Percentiles rank a stretch among this genome's conserved stretches.
Evolutionary conservation across 768 basidiomycete genomes (phyloP).

Genomic region (Tylopilus intermedius): DNA sequence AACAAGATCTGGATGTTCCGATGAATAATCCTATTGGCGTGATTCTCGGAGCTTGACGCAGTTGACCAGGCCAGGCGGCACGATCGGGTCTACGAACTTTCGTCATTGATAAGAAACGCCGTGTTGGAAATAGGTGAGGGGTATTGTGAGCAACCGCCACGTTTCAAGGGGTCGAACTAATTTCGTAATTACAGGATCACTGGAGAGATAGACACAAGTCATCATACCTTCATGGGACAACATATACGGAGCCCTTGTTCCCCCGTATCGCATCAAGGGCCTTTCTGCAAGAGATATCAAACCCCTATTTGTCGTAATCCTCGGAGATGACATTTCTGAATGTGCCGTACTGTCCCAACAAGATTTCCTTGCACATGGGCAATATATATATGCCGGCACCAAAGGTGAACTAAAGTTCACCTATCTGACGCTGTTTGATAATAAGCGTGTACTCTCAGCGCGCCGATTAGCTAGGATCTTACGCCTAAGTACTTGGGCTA

Average conservation of each 20-base stretch:
- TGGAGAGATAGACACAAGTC: slow-evolving; percentile 34
- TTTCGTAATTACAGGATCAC: slow-evolving; percentile 2
- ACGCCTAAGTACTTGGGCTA: slow-evolving; percentile 47
- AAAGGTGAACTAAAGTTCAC: slow-evolving; percentile 31
- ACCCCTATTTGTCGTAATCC: slow-evolving; percentile 43
- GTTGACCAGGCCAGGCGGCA: slow-evolving; percentile 54
- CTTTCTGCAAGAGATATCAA: slow-evolving; percentile 37
- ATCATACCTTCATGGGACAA: slow-evolving; percentile 46
- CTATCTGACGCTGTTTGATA: neutral
- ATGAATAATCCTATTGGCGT: slow-evolving; percentile 48
- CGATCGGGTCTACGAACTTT: slow-evolving; percentile 44
- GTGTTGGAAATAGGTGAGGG: slow-evolving; percentile 39
- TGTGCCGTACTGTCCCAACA: slow-evolving; percentile 4
- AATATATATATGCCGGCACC: slow-evolving; percentile 42
- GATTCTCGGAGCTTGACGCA: slow-evolving; percentile 57
- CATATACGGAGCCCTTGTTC: slow-evolving; percentile 29
- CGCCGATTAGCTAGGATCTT: slow-evolving; percentile 56
- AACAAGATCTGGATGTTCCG: slow-evolving; percentile 35
- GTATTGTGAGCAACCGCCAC: neutral
- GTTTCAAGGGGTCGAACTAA: neutral
- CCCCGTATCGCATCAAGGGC: neutral
- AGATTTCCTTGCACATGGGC: slow-evolving; percentile 50
- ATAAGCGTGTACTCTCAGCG: slow-evolving; percentile 28
- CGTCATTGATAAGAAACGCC: slow-evolving; percentile 44
- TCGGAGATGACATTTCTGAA: neutral